Percentiles rank a stretch among this genome's conserved stretches.
These are phyloP conservation scores for Blastomyces parvus DNA, from an alignment of 2,329 filamentous ascomycete genomes.

Conservation along the genomic window DNA sequence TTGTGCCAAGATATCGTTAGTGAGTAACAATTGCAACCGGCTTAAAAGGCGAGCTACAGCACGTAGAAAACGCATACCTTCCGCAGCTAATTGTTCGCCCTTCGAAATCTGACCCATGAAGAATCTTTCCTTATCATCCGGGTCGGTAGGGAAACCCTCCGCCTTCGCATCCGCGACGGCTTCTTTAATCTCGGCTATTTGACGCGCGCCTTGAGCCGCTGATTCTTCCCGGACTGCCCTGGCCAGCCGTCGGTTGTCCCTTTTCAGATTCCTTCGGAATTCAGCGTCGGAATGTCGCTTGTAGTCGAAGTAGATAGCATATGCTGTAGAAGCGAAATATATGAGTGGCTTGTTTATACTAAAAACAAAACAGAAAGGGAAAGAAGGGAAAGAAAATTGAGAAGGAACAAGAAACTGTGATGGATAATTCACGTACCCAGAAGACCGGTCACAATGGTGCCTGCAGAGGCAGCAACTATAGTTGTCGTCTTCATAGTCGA, in stretches of 20 bases:
- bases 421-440: constrained; percentile 35
- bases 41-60: neutral
- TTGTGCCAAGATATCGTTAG: neutral
- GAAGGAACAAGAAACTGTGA: neutral
- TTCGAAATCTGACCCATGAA: constrained; percentile 92
- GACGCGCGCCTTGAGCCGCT: constrained; percentile 37
- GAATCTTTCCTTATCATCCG: constrained; percentile 89
- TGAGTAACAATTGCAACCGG: neutral
- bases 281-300: constrained; percentile 53
- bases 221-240: constrained; percentile 40
- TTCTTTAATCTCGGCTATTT: constrained; percentile 59
- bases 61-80: constrained; percentile 52
- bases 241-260: constrained; percentile 40
- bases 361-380: neutral
- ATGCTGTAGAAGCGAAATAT: constrained; percentile 36
- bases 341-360: constrained; percentile 11
- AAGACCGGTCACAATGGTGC: constrained; percentile 49
- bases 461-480: constrained; percentile 48
- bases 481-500: constrained; percentile 45
- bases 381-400: no score
- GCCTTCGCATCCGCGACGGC: constrained; percentile 74
- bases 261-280: constrained; percentile 51
- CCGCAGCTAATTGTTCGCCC: constrained; percentile 57
- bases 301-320: constrained; percentile 59
- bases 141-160: constrained; percentile 80